These are phyloP conservation scores for Myrmaecium sp. DNA, from an alignment of 2,329 filamentous ascomycete species.

Conservation along the genomic window DNA sequence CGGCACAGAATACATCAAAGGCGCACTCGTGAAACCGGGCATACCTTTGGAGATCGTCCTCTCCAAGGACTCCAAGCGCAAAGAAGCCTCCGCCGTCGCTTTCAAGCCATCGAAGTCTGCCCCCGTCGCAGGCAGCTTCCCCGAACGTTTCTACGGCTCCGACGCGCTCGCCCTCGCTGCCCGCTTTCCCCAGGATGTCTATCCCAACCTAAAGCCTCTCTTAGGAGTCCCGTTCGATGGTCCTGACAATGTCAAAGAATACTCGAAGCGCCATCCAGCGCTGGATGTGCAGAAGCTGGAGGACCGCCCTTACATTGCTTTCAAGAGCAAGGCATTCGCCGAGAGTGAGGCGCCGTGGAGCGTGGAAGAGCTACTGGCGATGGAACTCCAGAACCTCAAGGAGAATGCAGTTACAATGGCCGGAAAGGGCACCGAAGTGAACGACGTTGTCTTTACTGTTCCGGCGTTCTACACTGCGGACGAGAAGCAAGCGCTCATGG, in stretches of 20 bases:
- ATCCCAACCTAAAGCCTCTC: slow-evolving; percentile 80
- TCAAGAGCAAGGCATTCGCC: slow-evolving; percentile 62
- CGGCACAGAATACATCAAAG: slow-evolving; percentile 94
- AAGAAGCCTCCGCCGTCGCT: slow-evolving; percentile 77
- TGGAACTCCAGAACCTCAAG: slow-evolving; percentile 86
- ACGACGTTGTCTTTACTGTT: slow-evolving; percentile 74
- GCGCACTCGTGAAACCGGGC: slow-evolving; percentile 85
- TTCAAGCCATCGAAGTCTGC: slow-evolving; percentile 64
- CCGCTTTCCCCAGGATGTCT: slow-evolving; percentile 83
- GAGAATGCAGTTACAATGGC: slow-evolving; percentile 75
- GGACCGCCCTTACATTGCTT: slow-evolving; percentile 50
- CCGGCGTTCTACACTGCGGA: slow-evolving; percentile 81
- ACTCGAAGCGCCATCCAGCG: slow-evolving; percentile 60
- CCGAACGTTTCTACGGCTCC: slow-evolving; percentile 80
- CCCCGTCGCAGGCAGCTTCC: slow-evolving; percentile 41
- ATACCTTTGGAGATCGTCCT: slow-evolving; percentile 95
- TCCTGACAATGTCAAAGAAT: slow-evolving; percentile 48
- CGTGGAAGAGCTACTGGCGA: slow-evolving; percentile 86
- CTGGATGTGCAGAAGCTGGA: slow-evolving; percentile 48
- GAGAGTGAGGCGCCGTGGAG: slow-evolving; percentile 47
- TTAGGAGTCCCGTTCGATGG: slow-evolving; percentile 51
- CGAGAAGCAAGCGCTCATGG: slow-evolving; percentile 71
- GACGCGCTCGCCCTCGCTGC: slow-evolving; percentile 78
- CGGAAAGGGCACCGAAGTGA: slow-evolving; percentile 55
- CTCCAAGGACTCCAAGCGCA: slow-evolving; percentile 93